Evolutionary conservation across 306 rosid genomes (phyloP), one percentile per base, ranked within the genome.

Genomic region (Lathyrus tuberosus): DNA sequence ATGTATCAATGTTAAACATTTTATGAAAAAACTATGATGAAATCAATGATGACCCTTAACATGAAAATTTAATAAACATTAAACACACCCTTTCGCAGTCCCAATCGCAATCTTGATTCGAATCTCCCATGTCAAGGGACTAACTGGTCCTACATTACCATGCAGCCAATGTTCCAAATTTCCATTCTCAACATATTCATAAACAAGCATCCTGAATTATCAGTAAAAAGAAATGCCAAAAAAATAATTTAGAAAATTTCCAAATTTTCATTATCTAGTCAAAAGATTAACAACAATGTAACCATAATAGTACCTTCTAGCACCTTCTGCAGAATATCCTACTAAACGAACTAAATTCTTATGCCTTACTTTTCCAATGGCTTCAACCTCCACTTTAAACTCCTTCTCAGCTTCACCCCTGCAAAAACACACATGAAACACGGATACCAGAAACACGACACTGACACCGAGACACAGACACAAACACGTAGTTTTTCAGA

Each of bases 141-240:
- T 94, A 46, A 84, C 61, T 49, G 97, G 86, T 47, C 97, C 96
- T 47, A 88, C 96, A 60, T 94, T 91, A 76, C 99, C 99, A 60
- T 94, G 99, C 79, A 94, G 83, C 99, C 99, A 94, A 67, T 94
- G 99, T 84, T 94, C 99, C 89, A 94, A 82, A 78, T 91, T 94
- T 48, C 99, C 97, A 37, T 94, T 94, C 73, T 94, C 85, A 75
- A 94, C 85, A 67, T 87, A 94, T 77, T 94, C 99, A 65, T 88
- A 94, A 62, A 94, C 96, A 49, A 94, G 96, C 94, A 94, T 91
- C 91, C 99, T 94, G 83, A 64, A 72, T 37, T 67, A 37, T 18
- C 54, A 53, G 31, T 20, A 20, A 6, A 37, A 17, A 69, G 42
- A 31, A 31, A 47, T 57, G 22, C 4, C 47, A 65, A 8, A n/a